Evolutionary conservation across 345 rosid genomes (phyloP).

Genomic region (Boechera stricta): DNA sequence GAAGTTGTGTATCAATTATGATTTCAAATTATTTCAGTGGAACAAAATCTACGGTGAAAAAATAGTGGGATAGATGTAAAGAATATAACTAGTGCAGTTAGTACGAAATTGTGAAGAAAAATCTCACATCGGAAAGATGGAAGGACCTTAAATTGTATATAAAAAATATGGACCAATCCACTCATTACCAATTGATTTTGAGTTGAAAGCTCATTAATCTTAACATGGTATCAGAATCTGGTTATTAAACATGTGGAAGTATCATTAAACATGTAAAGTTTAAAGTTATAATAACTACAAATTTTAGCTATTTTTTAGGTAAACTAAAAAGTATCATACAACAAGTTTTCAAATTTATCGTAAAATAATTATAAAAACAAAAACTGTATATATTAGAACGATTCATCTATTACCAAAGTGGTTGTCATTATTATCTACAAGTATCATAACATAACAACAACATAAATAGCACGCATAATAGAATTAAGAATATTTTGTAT

Average conservation of each 20-base stretch:
- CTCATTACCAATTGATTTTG: too few species aligned
- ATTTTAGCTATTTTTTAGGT: background rate
- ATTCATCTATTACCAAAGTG: background rate
- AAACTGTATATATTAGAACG: background rate
- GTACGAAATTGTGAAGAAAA: background rate
- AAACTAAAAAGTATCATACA: background rate
- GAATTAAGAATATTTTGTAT: background rate
- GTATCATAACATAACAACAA: background rate
- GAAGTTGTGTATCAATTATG: background rate
- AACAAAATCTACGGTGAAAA: background rate
- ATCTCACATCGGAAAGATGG: too few species aligned
- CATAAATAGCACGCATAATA: background rate
- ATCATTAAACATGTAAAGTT: background rate
- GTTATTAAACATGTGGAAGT: background rate
- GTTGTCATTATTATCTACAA: background rate
- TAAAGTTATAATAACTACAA: background rate
- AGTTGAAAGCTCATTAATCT: too few species aligned
- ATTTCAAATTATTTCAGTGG: background rate
- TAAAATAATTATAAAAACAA: background rate
- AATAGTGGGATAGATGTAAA: background rate
- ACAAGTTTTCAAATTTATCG: background rate
- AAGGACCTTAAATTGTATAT: too few species aligned
- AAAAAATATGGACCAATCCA: too few species aligned
- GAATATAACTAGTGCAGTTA: background rate
- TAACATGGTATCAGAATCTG: too few species aligned